Base-by-base conservation (phyloP, 306 rosid species). In the Prinsepia uniflora region DNA sequence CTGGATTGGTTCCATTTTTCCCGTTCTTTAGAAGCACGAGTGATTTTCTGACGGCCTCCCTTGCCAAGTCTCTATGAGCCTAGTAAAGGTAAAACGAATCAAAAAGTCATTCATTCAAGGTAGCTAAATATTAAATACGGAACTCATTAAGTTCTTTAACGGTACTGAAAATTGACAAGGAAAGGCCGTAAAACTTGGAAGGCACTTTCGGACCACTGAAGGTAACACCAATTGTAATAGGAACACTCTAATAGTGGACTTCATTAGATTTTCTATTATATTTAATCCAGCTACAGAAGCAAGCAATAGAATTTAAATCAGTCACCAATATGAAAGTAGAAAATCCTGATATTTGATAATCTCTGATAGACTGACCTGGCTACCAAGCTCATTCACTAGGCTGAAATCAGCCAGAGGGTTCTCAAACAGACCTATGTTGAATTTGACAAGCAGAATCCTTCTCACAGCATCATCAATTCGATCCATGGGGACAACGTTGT, bases 1-100 rank as follows among this genome's bases (percentile, higher is more conserved):
- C 79, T 6, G 87, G 87, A 68, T 71, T n/a, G 55, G 83, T 86
- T 63, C 57, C 85, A 62, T 79, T 94, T 83, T 94, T 80, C 60
- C 98, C 98, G 64, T 94, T 94, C 86, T 94, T 90, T 72, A 94
- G 85, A 75, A 94, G 87, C 75, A 94, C 96, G 0, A 94, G 84
- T 8, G 98, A 79, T 86, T 87, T 91, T 76, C 98, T 91, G 76
- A 91, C 98, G n/a, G 96, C 96, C 86, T 89, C 96, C 76, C 96
- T 90, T 60, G 98, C 98, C 75, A 94, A 84, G 72, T 89, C 82
- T 75, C 96, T 77, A 76, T 94, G 96, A 70, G 74, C 96, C 97
- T 94, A 68, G 68, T 71, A 50, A 71, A 81, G 82, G 62, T 72
- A 41, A 63, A 75, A 73, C 74, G 14, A 59, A 59, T 7, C 6